Conservation (phyloP, 177 flowering plant genomes). For the Vitis hybrid region DNA sequence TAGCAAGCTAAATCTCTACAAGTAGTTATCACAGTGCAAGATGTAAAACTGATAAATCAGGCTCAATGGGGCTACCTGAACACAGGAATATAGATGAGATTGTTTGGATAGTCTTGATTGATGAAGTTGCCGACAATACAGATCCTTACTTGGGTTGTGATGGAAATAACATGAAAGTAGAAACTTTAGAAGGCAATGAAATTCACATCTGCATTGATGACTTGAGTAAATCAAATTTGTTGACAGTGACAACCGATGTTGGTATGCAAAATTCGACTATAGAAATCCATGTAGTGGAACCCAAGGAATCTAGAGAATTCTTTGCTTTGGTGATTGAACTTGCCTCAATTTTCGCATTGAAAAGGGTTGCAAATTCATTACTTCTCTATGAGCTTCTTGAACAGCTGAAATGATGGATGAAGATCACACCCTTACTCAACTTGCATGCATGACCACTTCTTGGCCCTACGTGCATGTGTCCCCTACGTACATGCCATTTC, state of each 20-base stretch:
- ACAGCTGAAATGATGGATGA: constrained; percentile 92
- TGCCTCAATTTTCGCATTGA: constrained; percentile 91
- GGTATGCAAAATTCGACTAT: constrained; percentile 57
- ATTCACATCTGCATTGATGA: constrained; percentile 77
- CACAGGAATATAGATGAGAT: no score
- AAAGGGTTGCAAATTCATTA: constrained; percentile 82
- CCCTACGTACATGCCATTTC: no score
- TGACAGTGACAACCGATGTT: constrained; percentile 42
- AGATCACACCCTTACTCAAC: constrained; percentile 31
- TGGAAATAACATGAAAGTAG: constrained; percentile 33
- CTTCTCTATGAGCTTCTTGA: constrained; percentile 82
- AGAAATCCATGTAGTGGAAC: constrained; percentile 78
- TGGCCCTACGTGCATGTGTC: no score
- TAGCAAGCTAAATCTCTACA: no score
- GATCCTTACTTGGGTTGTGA: no score
- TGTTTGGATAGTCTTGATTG: no score
- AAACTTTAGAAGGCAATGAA: constrained; percentile 70
- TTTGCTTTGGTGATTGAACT: constrained; percentile 61
- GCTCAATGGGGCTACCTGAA: no score
- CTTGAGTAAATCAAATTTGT: constrained; percentile 41
- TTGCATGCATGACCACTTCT: no score
- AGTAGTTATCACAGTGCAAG: no score
- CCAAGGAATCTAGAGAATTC: constrained; percentile 72
- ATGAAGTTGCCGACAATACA: no score
- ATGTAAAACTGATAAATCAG: no score